These are phyloP conservation scores for Hemisphaericaspora xylanilytica DNA, from an alignment of 1,139 yeast species.

Conservation along the genomic window DNA sequence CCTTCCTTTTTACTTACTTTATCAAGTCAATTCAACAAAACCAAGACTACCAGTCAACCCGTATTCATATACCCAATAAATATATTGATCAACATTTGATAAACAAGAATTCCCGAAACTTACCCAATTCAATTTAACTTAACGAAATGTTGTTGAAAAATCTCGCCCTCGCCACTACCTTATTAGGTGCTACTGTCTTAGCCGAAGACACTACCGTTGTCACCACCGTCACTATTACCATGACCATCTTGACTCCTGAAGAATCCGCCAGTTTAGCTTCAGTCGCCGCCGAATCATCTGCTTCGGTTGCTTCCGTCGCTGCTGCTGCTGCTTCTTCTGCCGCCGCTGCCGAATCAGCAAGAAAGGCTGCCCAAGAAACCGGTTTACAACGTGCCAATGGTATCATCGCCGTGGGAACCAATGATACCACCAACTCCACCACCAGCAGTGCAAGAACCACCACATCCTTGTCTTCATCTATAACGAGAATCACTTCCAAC, in stretches of 20 bases:
- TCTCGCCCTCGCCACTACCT: conserved; percentile 16
- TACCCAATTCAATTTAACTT: too few relatives aligned
- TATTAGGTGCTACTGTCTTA: conserved; percentile 26
- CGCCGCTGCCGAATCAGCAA: conserved; percentile 17
- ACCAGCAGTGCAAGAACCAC: conserved; percentile 8
- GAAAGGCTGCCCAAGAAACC: conserved; percentile 16
- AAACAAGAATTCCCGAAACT: too few relatives aligned
- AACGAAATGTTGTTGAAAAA: conserved; percentile 29
- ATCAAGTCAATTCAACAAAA: neutral
- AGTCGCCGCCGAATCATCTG: conserved; percentile 19
- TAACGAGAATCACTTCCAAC: conserved; percentile 12
- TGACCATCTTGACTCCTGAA: conserved; percentile 42
- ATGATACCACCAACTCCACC: conserved; percentile 19
- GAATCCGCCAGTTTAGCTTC: conserved; percentile 31
- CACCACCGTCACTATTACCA: conserved; percentile 42
- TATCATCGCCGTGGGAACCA: conserved; percentile 47
- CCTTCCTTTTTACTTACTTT: conserved; percentile 21
- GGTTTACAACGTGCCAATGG: conserved; percentile 41
- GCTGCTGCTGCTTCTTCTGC: conserved; percentile 19
- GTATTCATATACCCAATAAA: neutral
- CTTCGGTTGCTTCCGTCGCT: conserved; percentile 18
- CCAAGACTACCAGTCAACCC: neutral
- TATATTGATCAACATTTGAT: too few relatives aligned
- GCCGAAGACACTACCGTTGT: conserved; percentile 41
- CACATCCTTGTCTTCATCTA: conserved; percentile 10